phyloP scores from a whole-genome alignment of 2,329 filamentous ascomycete species.

The Stenocarpella maydis region DNA sequence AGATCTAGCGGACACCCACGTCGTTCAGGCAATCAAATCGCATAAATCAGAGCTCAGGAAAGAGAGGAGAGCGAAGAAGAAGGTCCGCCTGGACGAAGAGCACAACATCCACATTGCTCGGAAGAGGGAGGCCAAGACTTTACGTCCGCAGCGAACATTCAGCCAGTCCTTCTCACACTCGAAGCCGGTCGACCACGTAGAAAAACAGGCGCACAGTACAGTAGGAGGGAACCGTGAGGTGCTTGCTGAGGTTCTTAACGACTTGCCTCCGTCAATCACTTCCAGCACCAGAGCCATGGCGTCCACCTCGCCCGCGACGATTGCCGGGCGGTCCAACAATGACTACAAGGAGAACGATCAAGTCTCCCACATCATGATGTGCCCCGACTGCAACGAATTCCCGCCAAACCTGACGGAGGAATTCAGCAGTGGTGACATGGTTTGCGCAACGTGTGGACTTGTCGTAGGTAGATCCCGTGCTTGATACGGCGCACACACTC shows the following conservation, averaged over 20 bases:
- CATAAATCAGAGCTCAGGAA: conserved; percentile 39
- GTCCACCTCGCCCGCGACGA: conserved; percentile 53
- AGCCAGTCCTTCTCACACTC: conserved; percentile 24
- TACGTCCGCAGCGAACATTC: conserved; percentile 37
- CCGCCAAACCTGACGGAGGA: conserved; percentile 96
- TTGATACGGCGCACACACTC: too few species aligned
- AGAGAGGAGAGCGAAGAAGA: conserved; percentile 40
- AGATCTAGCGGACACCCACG: conserved; percentile 27
- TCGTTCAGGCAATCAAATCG: conserved; percentile 28
- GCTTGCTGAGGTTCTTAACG: conserved; percentile 38
- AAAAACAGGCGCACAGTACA: conserved; percentile 16
- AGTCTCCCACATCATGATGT: conserved; percentile 84
- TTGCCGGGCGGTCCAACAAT: conserved; percentile 42
- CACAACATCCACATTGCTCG: conserved; percentile 29
- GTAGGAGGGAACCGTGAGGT: conserved; percentile 32
- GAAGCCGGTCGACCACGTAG: conserved; percentile 3
- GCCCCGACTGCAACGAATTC: conserved; percentile 87
- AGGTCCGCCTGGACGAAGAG: conserved; percentile 26
- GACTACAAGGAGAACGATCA: conserved; percentile 74
- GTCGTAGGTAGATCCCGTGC: conserved; percentile 57
- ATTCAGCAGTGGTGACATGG: conserved; percentile 89
- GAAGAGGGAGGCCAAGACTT: conserved; percentile 28
- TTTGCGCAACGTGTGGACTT: conserved; percentile 90
- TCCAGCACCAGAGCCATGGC: conserved; percentile 27
- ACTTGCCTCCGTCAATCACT: conserved; percentile 10